Evolutionary conservation across 306 rosid species (phyloP), one percentile per base, ranked within the genome.

Genomic region (Vicia villosa): DNA sequence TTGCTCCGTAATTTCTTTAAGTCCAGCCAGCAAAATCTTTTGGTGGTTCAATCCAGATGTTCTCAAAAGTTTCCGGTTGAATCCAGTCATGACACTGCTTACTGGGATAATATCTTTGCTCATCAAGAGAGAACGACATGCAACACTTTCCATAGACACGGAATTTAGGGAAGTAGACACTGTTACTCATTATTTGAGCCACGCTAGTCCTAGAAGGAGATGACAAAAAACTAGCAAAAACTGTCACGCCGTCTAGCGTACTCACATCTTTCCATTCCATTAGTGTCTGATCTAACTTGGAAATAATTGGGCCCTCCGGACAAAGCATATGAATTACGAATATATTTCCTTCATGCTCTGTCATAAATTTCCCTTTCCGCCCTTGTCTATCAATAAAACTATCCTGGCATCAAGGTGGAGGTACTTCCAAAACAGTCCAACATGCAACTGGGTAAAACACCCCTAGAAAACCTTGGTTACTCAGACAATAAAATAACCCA

Each of bases 321-420:
- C 84, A 82, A 74, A 86, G 82, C 14, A 91, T 85, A 73, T 84
- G 77, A 54, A 87, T 86, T 24, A 85, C 94, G 49, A 85, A 71
- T 61, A 90, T 74, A 66, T 77, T 86, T 40, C 94, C 94, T 50
- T 74, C 51, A 28, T 85, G 81, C 86, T 87, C 89, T 4, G 86
- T 70, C 91, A 90, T 82, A 77, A 90, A 90, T 69, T 84, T 87
- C 14, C 85, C 96, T 74, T 90, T 87, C 91, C 89, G 81, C 91
- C 96, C 87, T 56, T 80, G 80, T 77, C 82, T 90, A 63, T 86
- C 86, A 12, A 83, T 80, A 77, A 82, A 87, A 24, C 77, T 85
- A 45, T 85, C 85, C 0, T 87, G 94, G 79, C 96, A 82, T 73
- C 79, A 82, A 20, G 96, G 96, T 1, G 94, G 96, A 72, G 86